A percentile compares a stretch with the other conserved stretches of the same genome.
phyloP scores from a whole-genome alignment of 495 filamentous ascomycete genomes.

The Xylaria cubensis region DNA sequence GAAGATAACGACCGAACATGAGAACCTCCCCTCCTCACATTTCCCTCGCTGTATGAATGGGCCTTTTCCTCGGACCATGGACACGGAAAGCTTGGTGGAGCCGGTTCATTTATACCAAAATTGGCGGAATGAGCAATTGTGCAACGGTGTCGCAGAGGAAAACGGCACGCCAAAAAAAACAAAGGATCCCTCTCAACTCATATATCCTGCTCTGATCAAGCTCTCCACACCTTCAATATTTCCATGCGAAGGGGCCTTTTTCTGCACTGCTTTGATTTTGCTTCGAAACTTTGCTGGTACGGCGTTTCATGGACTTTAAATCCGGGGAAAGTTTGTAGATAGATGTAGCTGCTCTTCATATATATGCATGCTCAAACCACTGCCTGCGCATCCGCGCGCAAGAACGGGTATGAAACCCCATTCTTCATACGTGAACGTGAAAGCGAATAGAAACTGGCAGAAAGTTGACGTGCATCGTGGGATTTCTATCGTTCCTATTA shows the following conservation, averaged over 20 bases:
- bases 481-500: neutral
- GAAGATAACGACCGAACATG: slow-evolving; percentile 19
- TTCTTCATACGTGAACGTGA: neutral
- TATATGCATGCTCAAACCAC: neutral
- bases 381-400: neutral
- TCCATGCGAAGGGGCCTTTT: neutral
- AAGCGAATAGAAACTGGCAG: neutral
- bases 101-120: neutral
- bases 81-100: neutral
- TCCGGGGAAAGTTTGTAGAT: neutral
- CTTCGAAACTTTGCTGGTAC: neutral
- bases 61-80: neutral
- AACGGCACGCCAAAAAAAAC: neutral
- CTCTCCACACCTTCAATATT: neutral
- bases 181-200: slow-evolving; percentile 10
- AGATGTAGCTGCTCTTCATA: neutral
- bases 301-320: slow-evolving; percentile 1
- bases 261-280: neutral
- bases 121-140: slow-evolving; percentile 4
- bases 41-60: neutral
- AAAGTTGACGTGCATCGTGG: neutral
- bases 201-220: neutral
- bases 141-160: slow-evolving; percentile 1
- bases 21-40: neutral
- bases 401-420: neutral